phyloP scores from a whole-genome alignment of 1,284 basidiomycete species.

The Cryptococcus depauperatus region DNA sequence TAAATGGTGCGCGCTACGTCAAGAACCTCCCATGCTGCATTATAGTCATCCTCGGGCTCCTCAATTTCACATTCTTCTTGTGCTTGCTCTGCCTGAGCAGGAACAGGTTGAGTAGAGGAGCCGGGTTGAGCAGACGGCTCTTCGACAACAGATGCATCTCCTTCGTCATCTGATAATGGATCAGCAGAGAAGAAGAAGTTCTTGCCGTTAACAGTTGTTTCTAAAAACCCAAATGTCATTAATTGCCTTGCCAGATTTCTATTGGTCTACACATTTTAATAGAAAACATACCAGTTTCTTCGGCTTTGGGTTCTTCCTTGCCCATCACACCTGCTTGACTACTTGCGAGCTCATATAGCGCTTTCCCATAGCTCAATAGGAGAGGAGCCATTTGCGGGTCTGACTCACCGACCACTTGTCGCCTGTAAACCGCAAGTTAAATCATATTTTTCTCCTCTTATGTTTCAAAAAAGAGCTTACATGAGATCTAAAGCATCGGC shows the following conservation, averaged over 20 bases:
- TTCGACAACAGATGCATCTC: slow-evolving; percentile 16
- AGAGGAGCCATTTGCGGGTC: slow-evolving; percentile 70
- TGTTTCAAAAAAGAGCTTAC: slow-evolving; percentile 47
- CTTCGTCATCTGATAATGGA: slow-evolving; percentile 25
- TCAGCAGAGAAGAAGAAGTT: slow-evolving; percentile 37
- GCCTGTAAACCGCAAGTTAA: slow-evolving; percentile 49
- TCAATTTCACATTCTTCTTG: slow-evolving; percentile 43
- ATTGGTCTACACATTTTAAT: too few species aligned
- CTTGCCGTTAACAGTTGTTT: too few species aligned
- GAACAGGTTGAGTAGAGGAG: background rate
- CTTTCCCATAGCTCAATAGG: slow-evolving; percentile 77
- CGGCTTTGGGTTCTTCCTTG: slow-evolving; percentile 56
- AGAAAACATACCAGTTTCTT: slow-evolving; percentile 30
- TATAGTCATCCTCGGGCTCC: slow-evolving; percentile 79
- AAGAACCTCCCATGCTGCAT: slow-evolving; percentile 86
- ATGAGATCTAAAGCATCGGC: slow-evolving; percentile 71
- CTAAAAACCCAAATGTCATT: too few species aligned
- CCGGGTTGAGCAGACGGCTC: slow-evolving; percentile 2
- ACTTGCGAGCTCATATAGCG: slow-evolving; percentile 79
- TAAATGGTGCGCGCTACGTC: slow-evolving; percentile 79
- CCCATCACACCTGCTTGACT: slow-evolving; percentile 71
- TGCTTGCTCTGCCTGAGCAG: background rate
- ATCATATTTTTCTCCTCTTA: background rate
- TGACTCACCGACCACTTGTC: slow-evolving; percentile 61
- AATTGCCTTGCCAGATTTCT: too few species aligned